Base-by-base conservation (phyloP, 2,329 filamentous ascomycete species). In the Leptographium galeiforme region DNA sequence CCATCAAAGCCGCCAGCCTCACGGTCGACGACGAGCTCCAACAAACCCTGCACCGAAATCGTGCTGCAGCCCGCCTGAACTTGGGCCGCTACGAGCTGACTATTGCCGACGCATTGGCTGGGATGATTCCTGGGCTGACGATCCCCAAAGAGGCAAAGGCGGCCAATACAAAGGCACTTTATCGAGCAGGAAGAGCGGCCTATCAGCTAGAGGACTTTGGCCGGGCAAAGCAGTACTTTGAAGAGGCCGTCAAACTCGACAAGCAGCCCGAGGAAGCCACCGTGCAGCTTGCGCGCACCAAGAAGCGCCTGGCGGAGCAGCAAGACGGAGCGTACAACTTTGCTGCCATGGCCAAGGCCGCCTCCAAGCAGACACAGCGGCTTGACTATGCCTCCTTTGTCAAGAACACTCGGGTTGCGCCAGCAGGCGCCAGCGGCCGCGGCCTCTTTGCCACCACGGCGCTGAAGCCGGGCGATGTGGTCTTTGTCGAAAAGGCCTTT, bases 401-500 rank as follows among this genome's bases (percentile, higher is more conserved):
- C 8, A 41, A 56, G 2, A 63, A 65, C 45, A 69, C 66, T 2
- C 57, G 58, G 25, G 57, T 71, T 14, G 58, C 52, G n/a, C 54
- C 62, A 0, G 69, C 68, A 6, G 54, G 57, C 0, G 58, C 61
- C 32, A 62, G 67, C 58, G 72, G 72, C 11, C 64, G 66, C 4
- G 72, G 72, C 2, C 60, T 75, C 2, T 74, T 75, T 54, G 69
- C 71, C 0, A 62, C 63, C 0, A 58, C 62, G 18, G 59, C 64
- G 47, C 60, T 74, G 47, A 59, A 58, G 6, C 63, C 66, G 0
- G 71, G 71, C 48, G 68, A 72, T 1, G 47, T 74, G 2, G 61
- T 74, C 25, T 65, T 73, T 16, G 66, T 64, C 39, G 72, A 73
- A 55, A 72, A 71, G 58, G 68, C 70, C 0, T 61, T 66, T 25